A percentile compares a stretch with the other conserved stretches of the same genome.
These are phyloP conservation scores for Chalaropsis ovoidea DNA, from an alignment of 2,329 filamentous ascomycete genomes.

Conservation along the genomic window DNA sequence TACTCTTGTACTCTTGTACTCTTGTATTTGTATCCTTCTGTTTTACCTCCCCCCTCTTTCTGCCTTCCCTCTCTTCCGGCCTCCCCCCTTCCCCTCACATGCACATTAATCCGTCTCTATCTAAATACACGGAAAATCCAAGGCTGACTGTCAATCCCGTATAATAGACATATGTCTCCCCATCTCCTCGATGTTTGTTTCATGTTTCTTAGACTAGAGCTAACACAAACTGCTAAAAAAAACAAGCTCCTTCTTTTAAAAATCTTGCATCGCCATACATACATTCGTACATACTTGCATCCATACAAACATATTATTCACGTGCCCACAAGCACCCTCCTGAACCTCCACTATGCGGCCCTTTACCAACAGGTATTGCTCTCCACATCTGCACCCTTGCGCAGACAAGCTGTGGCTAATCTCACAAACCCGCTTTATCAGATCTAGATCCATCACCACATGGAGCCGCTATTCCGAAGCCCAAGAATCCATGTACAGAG, in stretches of 20 bases:
- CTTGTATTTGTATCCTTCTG: background rate
- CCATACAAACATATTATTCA: no score
- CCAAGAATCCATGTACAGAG: conserved; percentile 14
- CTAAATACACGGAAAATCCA: background rate
- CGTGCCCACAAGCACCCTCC: background rate
- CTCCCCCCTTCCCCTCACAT: background rate
- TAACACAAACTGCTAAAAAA: background rate
- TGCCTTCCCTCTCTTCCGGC: background rate
- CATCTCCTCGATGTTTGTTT: background rate
- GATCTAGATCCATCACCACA: conserved; percentile 16
- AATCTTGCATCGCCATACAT: conserved; percentile 1
- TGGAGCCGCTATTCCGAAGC: conserved; percentile 21
- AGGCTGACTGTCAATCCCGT: background rate
- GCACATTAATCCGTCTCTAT: background rate
- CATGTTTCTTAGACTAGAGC: background rate
- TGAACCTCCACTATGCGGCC: conserved; percentile 5
- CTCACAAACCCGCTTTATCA: background rate
- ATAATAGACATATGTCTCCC: conserved; percentile 1
- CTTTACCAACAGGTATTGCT: conserved; percentile 5
- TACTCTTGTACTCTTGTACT: background rate
- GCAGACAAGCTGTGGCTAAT: background rate
- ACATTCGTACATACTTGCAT: background rate
- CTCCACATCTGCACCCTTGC: background rate
- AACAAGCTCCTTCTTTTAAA: background rate
- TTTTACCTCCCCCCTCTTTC: background rate